Evolutionary conservation across 768 basidiomycete species (phyloP).

Genomic region (Mycena kentingensis): DNA sequence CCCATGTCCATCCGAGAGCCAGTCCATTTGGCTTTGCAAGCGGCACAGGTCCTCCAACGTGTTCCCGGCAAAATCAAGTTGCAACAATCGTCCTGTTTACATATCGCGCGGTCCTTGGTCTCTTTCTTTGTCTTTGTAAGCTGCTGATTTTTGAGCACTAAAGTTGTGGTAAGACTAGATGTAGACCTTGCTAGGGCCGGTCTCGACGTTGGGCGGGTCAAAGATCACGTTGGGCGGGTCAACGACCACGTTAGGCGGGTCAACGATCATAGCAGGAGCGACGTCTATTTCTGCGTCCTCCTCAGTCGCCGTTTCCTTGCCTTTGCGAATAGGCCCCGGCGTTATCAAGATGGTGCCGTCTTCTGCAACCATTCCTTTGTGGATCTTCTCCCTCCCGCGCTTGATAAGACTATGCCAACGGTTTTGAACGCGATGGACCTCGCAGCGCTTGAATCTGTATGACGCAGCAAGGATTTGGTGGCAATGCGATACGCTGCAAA

Average conservation of each 20-base stretch:
- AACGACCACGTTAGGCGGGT: too few relatives aligned
- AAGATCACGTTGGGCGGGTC: too few relatives aligned
- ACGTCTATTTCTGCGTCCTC: conserved; percentile 8
- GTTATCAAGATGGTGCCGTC: conserved; percentile 20
- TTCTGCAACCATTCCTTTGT: conserved; percentile 35
- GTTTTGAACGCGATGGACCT: conserved; percentile 58
- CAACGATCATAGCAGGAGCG: not conserved
- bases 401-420: conserved; percentile 54
- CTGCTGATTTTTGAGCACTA: too few relatives aligned
- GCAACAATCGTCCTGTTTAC: conserved; percentile 42
- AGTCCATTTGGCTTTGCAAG: conserved; percentile 40
- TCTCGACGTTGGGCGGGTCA: too few relatives aligned
- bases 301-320: conserved; percentile 14
- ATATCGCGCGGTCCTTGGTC: conserved; percentile 32
- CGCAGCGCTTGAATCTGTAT: conserved; percentile 56
- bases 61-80: conserved; percentile 45
- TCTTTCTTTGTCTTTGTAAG: too few relatives aligned
- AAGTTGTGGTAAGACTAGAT: too few relatives aligned
- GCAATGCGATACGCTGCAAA: conserved; percentile 62
- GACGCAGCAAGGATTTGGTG: conserved; percentile 49
- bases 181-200: too few relatives aligned
- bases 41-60: conserved; percentile 53
- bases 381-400: conserved; percentile 50
- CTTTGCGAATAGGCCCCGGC: conserved; percentile 16
- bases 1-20: too few relatives aligned